phyloP scores from a whole-genome alignment of 257 asterid species.

The Henckelia pumila region DNA sequence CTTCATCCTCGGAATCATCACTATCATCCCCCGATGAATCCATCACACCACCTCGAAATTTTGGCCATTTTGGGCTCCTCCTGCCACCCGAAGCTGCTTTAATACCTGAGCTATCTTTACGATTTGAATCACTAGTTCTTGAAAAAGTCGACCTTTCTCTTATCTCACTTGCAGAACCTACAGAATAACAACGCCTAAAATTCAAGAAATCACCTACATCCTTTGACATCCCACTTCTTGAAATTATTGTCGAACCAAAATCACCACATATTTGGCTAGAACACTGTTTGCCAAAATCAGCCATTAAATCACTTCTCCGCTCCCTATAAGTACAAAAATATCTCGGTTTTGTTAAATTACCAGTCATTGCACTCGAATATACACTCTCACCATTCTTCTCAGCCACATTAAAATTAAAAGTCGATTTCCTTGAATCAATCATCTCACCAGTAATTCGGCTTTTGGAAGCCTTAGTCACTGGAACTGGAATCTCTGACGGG shows the following conservation, averaged over 20 bases:
- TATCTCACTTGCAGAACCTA: conserved; percentile 25
- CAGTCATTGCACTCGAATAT: conserved; percentile 18
- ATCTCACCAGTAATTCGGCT: conserved; percentile 34
- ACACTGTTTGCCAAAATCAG: conserved; percentile 23
- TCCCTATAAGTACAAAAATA: conserved; percentile 43
- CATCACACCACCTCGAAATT: conserved; percentile 38
- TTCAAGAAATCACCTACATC: conserved; percentile 26
- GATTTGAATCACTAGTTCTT: conserved; percentile 36
- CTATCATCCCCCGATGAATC: conserved; percentile 48
- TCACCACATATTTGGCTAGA: conserved; percentile 24
- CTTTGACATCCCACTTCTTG: conserved; percentile 27
- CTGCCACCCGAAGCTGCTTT: conserved; percentile 28
- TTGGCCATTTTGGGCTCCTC: conserved; percentile 49
- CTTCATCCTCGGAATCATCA: conserved; percentile 35
- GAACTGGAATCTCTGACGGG: conserved; percentile 30
- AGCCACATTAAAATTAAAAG: conserved; percentile 22
- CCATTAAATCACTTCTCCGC: conserved; percentile 23
- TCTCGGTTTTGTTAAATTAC: conserved; percentile 36
- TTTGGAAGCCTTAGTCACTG: conserved; percentile 28
- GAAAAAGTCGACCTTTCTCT: conserved; percentile 29
- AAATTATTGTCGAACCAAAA: conserved; percentile 20
- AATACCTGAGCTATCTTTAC: conserved; percentile 28
- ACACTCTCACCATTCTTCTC: conserved; percentile 9
- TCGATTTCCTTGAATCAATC: conserved; percentile 49
- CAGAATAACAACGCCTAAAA: conserved; percentile 45